A percentile compares a stretch with the other conserved stretches of the same genome.
Evolutionary conservation across 31 red algal genomes (phyloP).

Genomic region (Odonthalia washingtoniensis): DNA sequence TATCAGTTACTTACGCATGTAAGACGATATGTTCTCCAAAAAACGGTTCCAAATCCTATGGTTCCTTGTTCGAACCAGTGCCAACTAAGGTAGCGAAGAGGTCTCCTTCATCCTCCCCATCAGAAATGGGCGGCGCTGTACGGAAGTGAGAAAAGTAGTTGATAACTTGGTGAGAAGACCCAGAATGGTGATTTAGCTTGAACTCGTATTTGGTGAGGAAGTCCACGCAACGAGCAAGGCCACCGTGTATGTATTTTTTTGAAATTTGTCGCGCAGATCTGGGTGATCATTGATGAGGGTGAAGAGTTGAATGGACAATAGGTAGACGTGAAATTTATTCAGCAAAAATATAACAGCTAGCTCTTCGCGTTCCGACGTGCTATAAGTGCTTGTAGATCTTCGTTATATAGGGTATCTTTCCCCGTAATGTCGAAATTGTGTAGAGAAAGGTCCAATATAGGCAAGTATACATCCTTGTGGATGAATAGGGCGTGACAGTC

Average conservation of each 20-base stretch:
- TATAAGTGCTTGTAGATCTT: too few relatives aligned
- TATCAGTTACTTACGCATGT: background rate
- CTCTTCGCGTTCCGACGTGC: background rate
- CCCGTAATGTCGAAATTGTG: too few relatives aligned
- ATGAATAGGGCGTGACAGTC: too few relatives aligned
- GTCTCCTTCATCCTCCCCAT: background rate
- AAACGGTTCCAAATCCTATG: background rate
- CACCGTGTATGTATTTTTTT: too few relatives aligned
- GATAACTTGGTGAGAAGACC: background rate
- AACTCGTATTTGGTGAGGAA: too few relatives aligned
- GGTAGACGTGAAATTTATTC: constrained; percentile 12
- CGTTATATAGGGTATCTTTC: too few relatives aligned
- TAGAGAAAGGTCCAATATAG: too few relatives aligned
- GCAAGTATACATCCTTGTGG: too few relatives aligned
- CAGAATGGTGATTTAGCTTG: too few relatives aligned
- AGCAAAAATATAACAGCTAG: constrained; percentile 5
- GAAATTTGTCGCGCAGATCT: too few relatives aligned
- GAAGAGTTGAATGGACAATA: background rate
- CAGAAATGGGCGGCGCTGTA: background rate
- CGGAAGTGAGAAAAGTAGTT: background rate
- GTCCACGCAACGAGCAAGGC: too few relatives aligned
- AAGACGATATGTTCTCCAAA: background rate
- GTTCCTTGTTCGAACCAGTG: too few relatives aligned
- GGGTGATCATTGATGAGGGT: background rate
- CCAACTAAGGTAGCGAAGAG: background rate